Evolutionary conservation across 495 filamentous ascomycete genomes (phyloP).

Genomic region (Recurvomyces mirabilis): DNA sequence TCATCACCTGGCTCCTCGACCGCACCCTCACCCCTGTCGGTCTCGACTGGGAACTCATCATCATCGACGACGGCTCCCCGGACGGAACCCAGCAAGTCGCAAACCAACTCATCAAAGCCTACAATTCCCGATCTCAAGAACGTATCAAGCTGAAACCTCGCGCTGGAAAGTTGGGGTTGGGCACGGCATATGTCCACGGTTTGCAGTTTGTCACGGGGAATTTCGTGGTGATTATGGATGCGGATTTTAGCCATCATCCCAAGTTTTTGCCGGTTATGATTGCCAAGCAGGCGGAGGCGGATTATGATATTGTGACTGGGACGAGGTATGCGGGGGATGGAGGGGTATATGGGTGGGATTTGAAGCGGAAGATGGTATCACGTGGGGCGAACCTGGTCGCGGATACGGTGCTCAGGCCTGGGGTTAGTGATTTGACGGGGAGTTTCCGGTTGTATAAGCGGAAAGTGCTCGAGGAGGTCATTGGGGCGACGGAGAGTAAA

Average conservation of each 20-base stretch:
- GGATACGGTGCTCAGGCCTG: constrained; percentile 83
- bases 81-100: constrained; percentile 89
- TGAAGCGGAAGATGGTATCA: constrained; percentile 88
- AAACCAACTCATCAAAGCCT: constrained; percentile 75
- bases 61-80: constrained; percentile 95
- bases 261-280: constrained; percentile 93
- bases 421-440: constrained; percentile 93
- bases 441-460: constrained; percentile 93
- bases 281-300: constrained; percentile 49
- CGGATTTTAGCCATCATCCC: constrained; percentile 96
- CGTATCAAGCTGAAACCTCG: constrained; percentile 78
- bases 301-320: constrained; percentile 93
- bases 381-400: constrained; percentile 91
- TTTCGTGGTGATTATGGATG: constrained; percentile 99
- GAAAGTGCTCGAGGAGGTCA: constrained; percentile 76
- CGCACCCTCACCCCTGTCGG: constrained; percentile 77
- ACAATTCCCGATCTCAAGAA: constrained; percentile 36
- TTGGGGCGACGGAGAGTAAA: constrained; percentile 78
- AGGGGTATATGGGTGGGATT: constrained; percentile 93
- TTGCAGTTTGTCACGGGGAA: constrained; percentile 77
- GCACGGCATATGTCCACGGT: constrained; percentile 94
- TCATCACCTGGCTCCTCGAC: constrained; percentile 87
- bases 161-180: constrained; percentile 87
- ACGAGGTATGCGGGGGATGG: constrained; percentile 85
- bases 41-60: constrained; percentile 94